Conservation (phyloP, 2,329 filamentous ascomycete species). For the Metarhizium robertsii region DNA sequence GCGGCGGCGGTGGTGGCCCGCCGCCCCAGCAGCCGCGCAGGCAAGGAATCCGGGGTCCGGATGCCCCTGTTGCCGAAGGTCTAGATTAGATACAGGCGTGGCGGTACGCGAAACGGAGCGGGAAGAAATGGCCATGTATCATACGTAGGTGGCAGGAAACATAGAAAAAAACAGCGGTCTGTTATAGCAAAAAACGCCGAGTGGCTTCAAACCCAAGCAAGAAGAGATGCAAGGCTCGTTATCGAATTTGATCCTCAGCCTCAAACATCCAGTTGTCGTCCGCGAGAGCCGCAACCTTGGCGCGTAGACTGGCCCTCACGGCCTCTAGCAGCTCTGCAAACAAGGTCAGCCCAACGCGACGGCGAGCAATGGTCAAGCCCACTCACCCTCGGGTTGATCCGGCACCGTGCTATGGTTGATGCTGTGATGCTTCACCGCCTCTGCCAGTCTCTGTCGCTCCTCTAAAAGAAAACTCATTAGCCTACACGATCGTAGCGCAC, state of each 20-base stretch:
- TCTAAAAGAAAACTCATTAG: constrained; percentile 23
- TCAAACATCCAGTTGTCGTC: constrained; percentile 94
- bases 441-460: constrained; percentile 50
- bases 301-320: constrained; percentile 59
- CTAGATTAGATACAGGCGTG: constrained; percentile 37
- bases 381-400: constrained; percentile 56
- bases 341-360: no score
- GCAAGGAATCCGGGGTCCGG: constrained; percentile 33
- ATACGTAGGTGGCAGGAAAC: not conserved
- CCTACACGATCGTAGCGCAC: no score
- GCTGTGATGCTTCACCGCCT: constrained; percentile 53
- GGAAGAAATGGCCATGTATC: not conserved
- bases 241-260: constrained; percentile 45
- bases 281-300: constrained; percentile 62
- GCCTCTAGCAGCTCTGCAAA: constrained; percentile 58
- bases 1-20: constrained; percentile 35
- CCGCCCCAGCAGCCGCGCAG: constrained; percentile 28
- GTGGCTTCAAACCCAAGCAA: not conserved
- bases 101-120: not conserved
- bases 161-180: not conserved
- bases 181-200: not conserved
- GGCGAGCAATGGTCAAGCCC: no score
- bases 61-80: constrained; percentile 47
- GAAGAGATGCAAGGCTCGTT: constrained; percentile 11
- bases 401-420: constrained; percentile 44